Evolutionary conservation across 495 filamentous ascomycete species (phyloP), one percentile per base, ranked within the genome.

Genomic region (Tuber magnatum): DNA sequence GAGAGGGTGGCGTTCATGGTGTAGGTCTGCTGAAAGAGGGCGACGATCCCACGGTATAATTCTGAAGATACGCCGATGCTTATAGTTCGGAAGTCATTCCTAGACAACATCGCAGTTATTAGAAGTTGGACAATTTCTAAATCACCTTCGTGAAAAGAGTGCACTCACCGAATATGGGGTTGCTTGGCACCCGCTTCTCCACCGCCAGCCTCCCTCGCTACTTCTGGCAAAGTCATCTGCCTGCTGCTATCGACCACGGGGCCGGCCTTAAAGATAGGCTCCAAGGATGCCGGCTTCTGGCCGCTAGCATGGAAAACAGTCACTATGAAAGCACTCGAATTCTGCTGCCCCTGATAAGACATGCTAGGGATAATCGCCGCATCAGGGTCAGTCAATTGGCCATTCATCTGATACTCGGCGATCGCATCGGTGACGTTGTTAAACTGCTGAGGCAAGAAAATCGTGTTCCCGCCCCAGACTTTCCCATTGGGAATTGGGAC

Each of bases 381-480:
- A 41, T 76, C 80, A 14, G 84, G 68, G 38, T 85, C 81, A 68
- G 74, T 74, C 41, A 81, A 71, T 20, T 80, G 79, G 28, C 73
- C 80, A 44, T 75, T 46, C 22, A 44, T 24, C 73, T 82, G 80
- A 42, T 78, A 82, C 39, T 80, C 51, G 68, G 73, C 71, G 61
- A 80, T 43, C 14, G 76, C 75, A 16, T 74, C 42, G 43, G 76
- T 72, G 28, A 82, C 71, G 0, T 61, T n/a, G n/a, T 39, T 65
- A 71, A 44, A 44, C 28, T 78, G 39, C 51, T 44, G 10, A 44
- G 81, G 73, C 28, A 39, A 46, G 73, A 81, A 81, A 51, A 40
- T 24, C 18, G 74, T 48, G 43, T 35, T 71, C 28, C 78, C 78
- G 38, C 81, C 76, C 81, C 80, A 82, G 68, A 82, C 44, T 12